Base-by-base conservation (phyloP, 1,284 basidiomycete species). In the Pterula multifida region DNA sequence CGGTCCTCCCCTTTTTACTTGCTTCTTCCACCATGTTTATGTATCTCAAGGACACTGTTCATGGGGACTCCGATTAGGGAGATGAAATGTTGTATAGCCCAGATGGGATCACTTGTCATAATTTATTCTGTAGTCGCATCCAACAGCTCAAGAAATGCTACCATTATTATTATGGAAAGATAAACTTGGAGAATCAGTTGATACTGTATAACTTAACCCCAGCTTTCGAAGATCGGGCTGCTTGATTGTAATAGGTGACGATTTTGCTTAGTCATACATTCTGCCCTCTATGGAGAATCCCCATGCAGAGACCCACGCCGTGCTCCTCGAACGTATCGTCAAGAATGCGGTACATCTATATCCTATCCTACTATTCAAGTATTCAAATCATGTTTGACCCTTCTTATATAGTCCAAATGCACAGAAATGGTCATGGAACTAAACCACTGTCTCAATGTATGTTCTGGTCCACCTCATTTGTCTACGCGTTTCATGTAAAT, bases 261-360 rank as follows among this genome's bases (percentile, higher is more conserved):
- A 35, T 9, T n/a, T 35, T 35, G 32, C 32, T 35, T 35, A 35
- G 32, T 35, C 32, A 35, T 35, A n/a, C 32, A 35, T n/a, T n/a
- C 11, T 35, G 11, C n/a, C 9, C 9, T 42, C 46, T 47, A 92
- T 93, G 90, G 87, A 92, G 67, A 92, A 91, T 63, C 90, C 87
- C 23, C 89, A 95, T 61, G 89, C 91, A 54, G 90, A 93, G 65
- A 75, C 89, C 53, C 92, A 96, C 63, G 89, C 87, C 26, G 80
- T 92, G 35, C 75, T 95, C 26, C 73, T 95, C 2, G 90, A 93
- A 59, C 78, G 92, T 24, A 94, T 96, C 56, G 72, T 92, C 36
- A 93, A 92, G 67, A 95, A 91, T 58, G 80, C 87, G 9, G 90
- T 92, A 55, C 59, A 84, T 66, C 49, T 49, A 51, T 56, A 35